Evolutionary conservation across 2,329 filamentous ascomycete genomes (phyloP), one percentile per base, ranked within the genome.

Genomic region (Ophiocordyceps robertsii): DNA sequence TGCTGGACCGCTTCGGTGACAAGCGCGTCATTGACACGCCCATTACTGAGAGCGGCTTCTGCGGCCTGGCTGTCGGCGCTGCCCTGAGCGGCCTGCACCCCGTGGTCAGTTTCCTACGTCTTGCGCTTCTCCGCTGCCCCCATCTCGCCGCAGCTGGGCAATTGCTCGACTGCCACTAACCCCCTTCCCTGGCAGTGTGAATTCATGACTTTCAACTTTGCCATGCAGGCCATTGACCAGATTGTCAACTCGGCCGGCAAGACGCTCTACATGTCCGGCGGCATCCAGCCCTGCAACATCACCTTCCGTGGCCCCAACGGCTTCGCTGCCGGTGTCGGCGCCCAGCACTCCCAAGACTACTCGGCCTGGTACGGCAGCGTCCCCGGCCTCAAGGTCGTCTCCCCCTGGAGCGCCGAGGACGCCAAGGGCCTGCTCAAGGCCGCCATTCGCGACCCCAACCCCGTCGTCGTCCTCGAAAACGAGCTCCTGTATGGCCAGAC

Each of bases 201-300:
- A 73, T 98, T 98, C 77, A 98, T 98, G 92, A 98, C 92, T 59
- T 96, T 95, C 80, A 98, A 98, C 79, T 96, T 96, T 64, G 90
- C 92, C 66, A 98, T 98, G 92, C 92, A 98, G 73, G 87, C 92
- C 63, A 98, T 98, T 67, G 92, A 98, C 66, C 92, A 98, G 67
- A 86, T 98, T 63, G 89, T 98, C 79, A 98, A 98, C 80, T 96
- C 90, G 40, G 92, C 76, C 55, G 92, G 88, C 61, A 98, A 98
- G 77, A 98, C 92, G 44, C 90, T 98, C 61, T 98, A 98, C 76
- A 98, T 98, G 92, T 96, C 92, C 51, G 92, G 92, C 58, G 92
- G 92, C 66, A 96, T 95, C 66, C 92, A 98, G 70, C 92, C 92
- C 57, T 98, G 92, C 73, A 96, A 96, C 74, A 90, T 98, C 69